A percentile compares a stretch with the other conserved stretches of the same genome.
These are phyloP conservation scores for Blastobotrys indianensis DNA, from an alignment of 1,139 yeast species.

Conservation along the genomic window DNA sequence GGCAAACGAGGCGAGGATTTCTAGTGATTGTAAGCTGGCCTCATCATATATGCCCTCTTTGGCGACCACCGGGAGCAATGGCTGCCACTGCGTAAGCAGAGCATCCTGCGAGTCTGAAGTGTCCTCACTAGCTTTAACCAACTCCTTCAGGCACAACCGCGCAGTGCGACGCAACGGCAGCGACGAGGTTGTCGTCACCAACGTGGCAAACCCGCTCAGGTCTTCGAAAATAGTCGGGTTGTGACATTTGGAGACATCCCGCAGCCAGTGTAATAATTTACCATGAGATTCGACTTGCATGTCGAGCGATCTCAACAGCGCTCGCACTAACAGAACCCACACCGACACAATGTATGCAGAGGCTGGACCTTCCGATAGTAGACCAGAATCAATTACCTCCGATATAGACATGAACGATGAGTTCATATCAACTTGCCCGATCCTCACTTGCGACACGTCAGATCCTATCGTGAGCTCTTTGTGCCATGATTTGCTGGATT, in stretches of 20 bases:
- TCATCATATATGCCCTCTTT: constrained; percentile 10
- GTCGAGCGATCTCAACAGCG: constrained; percentile 6
- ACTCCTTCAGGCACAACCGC: constrained; percentile 15
- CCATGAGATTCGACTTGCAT: constrained; percentile 6
- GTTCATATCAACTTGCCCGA: constrained; percentile 8
- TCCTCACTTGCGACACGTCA: neutral
- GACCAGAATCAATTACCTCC: neutral
- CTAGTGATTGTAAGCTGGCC: constrained; percentile 14
- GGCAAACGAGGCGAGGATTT: constrained; percentile 15
- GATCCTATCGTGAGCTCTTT: neutral
- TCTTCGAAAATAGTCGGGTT: neutral
- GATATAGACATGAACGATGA: constrained; percentile 7
- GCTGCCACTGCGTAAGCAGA: constrained; percentile 12
- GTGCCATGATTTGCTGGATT: constrained; percentile 8
- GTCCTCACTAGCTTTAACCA: constrained; percentile 9
- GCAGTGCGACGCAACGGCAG: constrained; percentile 13
- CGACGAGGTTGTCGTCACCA: constrained; percentile 5
- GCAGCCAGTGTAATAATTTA: constrained; percentile 10
- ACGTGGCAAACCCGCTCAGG: constrained; percentile 13
- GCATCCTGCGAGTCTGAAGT: neutral
- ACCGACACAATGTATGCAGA: constrained; percentile 9
- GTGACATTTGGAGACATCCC: neutral
- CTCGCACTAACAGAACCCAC: constrained; percentile 13
- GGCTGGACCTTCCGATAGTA: constrained; percentile 4
- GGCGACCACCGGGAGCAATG: constrained; percentile 14